Evolutionary conservation across 2,329 filamentous ascomycete species (phyloP).

Genomic region (Dendrostoma leiphaemia): DNA sequence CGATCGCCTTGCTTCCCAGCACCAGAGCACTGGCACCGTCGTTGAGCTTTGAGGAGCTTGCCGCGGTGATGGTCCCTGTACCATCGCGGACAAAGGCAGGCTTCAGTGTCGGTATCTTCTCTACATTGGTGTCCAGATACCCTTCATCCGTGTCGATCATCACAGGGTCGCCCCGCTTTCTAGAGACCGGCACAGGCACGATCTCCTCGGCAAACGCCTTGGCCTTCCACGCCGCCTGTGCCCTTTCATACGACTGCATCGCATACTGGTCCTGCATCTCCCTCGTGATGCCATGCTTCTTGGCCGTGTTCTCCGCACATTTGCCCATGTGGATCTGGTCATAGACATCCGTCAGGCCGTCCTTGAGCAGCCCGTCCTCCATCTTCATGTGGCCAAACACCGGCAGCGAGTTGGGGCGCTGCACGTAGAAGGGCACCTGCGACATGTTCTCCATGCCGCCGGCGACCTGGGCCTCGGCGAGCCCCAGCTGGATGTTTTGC

Average conservation of each 20-base stretch:
- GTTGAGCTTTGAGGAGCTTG: conserved; percentile 91
- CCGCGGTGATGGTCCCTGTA: conserved; percentile 87
- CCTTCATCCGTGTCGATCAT: conserved; percentile 86
- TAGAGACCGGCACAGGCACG: conserved; percentile 78
- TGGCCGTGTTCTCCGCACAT: conserved; percentile 91
- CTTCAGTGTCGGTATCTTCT: conserved; percentile 83
- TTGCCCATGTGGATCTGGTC: conserved; percentile 98
- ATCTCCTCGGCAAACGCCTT: conserved; percentile 88
- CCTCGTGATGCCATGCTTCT: conserved; percentile 76
- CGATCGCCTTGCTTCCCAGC: conserved; percentile 75
- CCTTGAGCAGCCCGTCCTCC: conserved; percentile 90
- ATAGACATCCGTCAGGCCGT: conserved; percentile 94
- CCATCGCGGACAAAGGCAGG: conserved; percentile 87
- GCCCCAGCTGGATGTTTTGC: conserved; percentile 89
- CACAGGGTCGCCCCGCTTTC: conserved; percentile 79
- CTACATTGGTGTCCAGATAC: conserved; percentile 80
- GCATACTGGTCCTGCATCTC: conserved; percentile 91
- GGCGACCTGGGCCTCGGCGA: conserved; percentile 84
- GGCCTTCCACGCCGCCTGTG: conserved; percentile 83
- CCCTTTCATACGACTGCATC: conserved; percentile 83
- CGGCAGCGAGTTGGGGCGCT: conserved; percentile 76
- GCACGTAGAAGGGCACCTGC: conserved; percentile 85
- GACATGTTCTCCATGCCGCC: conserved; percentile 99
- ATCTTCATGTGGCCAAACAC: conserved; percentile 84
- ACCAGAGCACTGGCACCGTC: conserved; percentile 92